phyloP scores from a whole-genome alignment of 768 basidiomycete genomes.

The Amanita subjunquillea region DNA sequence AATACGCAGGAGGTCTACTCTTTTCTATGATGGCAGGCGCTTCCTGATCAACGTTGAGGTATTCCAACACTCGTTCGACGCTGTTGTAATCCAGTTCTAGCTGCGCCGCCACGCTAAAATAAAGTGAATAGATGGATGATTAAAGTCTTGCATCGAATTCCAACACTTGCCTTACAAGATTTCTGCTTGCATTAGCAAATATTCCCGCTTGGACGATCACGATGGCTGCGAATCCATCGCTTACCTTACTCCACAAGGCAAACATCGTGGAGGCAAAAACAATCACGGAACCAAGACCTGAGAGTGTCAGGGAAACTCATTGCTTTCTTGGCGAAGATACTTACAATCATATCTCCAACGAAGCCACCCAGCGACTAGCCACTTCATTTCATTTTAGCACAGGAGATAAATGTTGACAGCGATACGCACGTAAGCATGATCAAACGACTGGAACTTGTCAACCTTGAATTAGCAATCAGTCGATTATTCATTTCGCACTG shows the following conservation, averaged over 20 bases:
- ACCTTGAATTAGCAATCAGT: conserved; percentile 21
- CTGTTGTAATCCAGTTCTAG: conserved; percentile 69
- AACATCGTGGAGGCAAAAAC: conserved; percentile 63
- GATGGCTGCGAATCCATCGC: conserved; percentile 54
- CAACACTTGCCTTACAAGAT: conserved; percentile 41
- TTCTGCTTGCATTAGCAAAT: conserved; percentile 59
- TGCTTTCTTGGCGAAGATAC: conserved; percentile 10
- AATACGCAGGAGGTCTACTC: conserved; percentile 57
- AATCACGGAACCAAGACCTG: conserved; percentile 61
- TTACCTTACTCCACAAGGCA: conserved; percentile 45
- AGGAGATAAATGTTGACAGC: background rate
- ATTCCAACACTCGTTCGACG: conserved; percentile 65
- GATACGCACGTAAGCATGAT: conserved; percentile 54
- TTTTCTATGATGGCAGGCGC: conserved; percentile 48
- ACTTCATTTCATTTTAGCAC: conserved; percentile 28
- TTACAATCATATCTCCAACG: conserved; percentile 66
- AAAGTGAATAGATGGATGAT: background rate
- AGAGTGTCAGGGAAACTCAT: background rate
- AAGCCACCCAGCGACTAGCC: conserved; percentile 62
- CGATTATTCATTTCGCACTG: background rate
- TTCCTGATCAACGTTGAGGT: conserved; percentile 58
- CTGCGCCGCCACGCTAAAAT: conserved; percentile 49
- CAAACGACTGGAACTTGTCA: conserved; percentile 60
- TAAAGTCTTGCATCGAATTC: background rate
- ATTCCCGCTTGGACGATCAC: conserved; percentile 64